phyloP scores from a whole-genome alignment of 208 protist genomes.

The Leishmania turanica region DNA sequence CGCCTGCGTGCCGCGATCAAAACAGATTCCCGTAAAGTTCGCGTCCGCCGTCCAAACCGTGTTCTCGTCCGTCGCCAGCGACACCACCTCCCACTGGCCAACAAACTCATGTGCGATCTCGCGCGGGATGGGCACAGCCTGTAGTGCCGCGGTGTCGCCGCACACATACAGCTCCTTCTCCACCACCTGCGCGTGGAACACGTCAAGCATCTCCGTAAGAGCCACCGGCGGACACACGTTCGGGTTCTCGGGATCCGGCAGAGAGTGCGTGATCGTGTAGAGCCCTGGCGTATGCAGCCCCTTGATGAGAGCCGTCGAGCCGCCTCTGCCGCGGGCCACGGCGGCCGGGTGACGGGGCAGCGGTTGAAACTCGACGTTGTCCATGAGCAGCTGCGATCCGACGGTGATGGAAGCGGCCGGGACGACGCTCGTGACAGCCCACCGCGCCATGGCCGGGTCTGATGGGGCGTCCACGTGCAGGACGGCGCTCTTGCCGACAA shows the following conservation, averaged over 20 bases:
- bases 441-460: constrained; percentile 26
- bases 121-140: constrained; percentile 66
- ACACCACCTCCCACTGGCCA: constrained; percentile 84
- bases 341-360: constrained; percentile 48
- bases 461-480: constrained; percentile 68
- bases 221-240: constrained; percentile 60
- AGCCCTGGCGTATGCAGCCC: constrained; percentile 68
- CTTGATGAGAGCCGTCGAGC: constrained; percentile 56
- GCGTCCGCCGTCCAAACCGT: constrained; percentile 52
- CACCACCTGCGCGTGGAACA: constrained; percentile 69
- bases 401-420: constrained; percentile 30
- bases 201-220: constrained; percentile 66
- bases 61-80: constrained; percentile 57
- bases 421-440: constrained; percentile 46
- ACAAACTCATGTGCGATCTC: constrained; percentile 69
- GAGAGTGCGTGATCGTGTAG: constrained; percentile 68
- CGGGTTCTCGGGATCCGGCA: constrained; percentile 72
- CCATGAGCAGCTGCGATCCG: constrained; percentile 47
- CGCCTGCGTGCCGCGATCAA: constrained; percentile 47
- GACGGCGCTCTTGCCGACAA: constrained; percentile 64
- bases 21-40: constrained; percentile 69
- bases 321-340: constrained; percentile 43
- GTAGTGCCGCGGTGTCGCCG: constrained; percentile 58
- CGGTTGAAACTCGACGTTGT: constrained; percentile 47
- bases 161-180: constrained; percentile 75